Base-by-base conservation (phyloP, 371 early-diverging fungal genomes). In the Circinella umbellata region DNA sequence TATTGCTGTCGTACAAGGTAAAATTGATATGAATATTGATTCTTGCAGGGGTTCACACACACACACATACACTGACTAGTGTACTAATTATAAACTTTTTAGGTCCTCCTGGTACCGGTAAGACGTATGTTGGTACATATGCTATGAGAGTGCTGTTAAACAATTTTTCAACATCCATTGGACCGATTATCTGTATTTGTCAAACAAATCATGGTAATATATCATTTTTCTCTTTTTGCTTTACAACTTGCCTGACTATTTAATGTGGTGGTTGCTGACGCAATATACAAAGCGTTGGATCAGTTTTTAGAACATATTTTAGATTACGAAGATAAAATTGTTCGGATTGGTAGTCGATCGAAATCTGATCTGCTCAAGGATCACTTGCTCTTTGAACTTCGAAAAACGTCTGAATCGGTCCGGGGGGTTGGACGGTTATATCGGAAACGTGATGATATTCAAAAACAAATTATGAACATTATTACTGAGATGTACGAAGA, bases 71-170 rank as follows among this genome's bases (percentile, higher is more conserved):
- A 0, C 27, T 27, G 2, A 27, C 27, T 47, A 39, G 17, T 36
- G 54, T 15, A 18, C 13, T 64, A 27, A 49, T 35, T n/a, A 20
- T 13, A 48, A 17, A 13, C 10, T 18, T 7, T 57, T 47, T 69
- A 82, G 82, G 92, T 57, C 93, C 92, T 15, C 92, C 92, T 17
- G 92, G 93, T 60, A 90, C 91, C 39, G 92, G 92, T 68, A 93
- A 92, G 63, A 90, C 91, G 0, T 90, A 81, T 73, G 85, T 91
- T 0, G 91, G 91, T 68, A 84, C 91, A 34, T 82, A 86, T 72
- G 82, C 89, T 8, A 86, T 89, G 69, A 68, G 71, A 13, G 83
- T 89, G 0, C 76, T 92, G 7, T 69, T 89, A 27, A 80, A 80
- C 36, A 84, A 90, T 66, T 80, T 73, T 27, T 76, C 75, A 27